Evolutionary conservation across 1,284 basidiomycete genomes (phyloP), one percentile per base, ranked within the genome.

Genomic region (Puccinia novopanici): DNA sequence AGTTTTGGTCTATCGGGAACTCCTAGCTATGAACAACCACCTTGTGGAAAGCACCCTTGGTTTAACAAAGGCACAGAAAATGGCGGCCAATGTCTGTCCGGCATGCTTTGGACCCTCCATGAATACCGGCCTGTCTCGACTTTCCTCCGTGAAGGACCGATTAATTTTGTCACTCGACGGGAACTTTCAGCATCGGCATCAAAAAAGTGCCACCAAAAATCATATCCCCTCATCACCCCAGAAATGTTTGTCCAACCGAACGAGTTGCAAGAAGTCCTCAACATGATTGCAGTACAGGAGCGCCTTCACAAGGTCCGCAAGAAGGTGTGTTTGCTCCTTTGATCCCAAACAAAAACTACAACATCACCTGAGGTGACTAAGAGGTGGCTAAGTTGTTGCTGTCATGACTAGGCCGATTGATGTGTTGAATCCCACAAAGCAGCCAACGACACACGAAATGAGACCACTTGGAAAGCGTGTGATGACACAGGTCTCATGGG

Each of bases 121-220:
- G 17, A 30, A 50, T 3, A 70, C 42, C 2, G 48, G 48, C 15
- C 8, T 52, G 1, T 3, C 27, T 19, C 19, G 48, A 27, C 42
- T 52, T 48, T 1, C 4, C 15, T 50, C 67, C 2, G 48, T 52
- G 12, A 30, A 30, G 2, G 24, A 70, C 13, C 12, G 19, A 6
- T 17, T 70, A 9, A 63, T 75, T 5, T n/a, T 75, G 3, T 75
- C 27, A 2, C 13, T 70, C 2, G 48, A 70, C 19, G 67, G 67
- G 0, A 70, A 70, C 34, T 74, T 74, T 17, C 72, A 74, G 34
- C 55, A 74, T 27, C 55, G 55, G 9, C 73, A 50, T 48, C 73
- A 75, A 15, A 59, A 48, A 22, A 4, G 22, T 8, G 73, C 73
- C 12, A 42, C 30, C 8, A n/a, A 42, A 63, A 50, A 63, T 27